Conservation (phyloP, 495 filamentous ascomycete species). For the Aspergillus heteromorphus region DNA sequence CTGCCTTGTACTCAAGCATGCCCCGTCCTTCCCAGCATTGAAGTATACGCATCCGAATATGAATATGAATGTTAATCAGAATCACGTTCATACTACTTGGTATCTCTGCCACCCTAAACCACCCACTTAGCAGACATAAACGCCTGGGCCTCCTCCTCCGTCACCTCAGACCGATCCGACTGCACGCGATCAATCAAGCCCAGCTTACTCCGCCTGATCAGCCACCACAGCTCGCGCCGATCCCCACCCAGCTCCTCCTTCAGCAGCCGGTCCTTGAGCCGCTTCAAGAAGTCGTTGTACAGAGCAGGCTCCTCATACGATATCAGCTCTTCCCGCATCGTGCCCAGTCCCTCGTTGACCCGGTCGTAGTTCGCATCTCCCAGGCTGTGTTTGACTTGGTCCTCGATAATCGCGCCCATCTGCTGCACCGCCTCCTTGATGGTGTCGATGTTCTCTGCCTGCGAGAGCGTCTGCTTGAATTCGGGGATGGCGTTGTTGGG, state of each 20-base stretch:
- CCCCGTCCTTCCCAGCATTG: background rate
- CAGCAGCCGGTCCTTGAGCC: slow-evolving; percentile 68
- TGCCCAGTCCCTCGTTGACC: slow-evolving; percentile 69
- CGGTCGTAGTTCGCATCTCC: slow-evolving; percentile 70
- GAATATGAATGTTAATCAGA: background rate
- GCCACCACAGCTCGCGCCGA: slow-evolving; percentile 77
- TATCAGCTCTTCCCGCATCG: slow-evolving; percentile 71
- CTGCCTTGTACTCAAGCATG: background rate
- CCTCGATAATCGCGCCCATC: slow-evolving; percentile 65
- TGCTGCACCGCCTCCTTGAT: slow-evolving; percentile 68
- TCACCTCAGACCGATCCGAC: slow-evolving; percentile 57
- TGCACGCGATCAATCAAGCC: slow-evolving; percentile 65
- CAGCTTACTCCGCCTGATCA: slow-evolving; percentile 58
- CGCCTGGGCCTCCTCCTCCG: slow-evolving; percentile 60
- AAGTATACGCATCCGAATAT: background rate
- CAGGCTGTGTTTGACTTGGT: slow-evolving; percentile 64
- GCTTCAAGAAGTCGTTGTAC: slow-evolving; percentile 70
- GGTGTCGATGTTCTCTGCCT: slow-evolving; percentile 53
- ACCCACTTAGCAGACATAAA: slow-evolving; percentile 31
- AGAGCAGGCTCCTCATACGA: slow-evolving; percentile 68
- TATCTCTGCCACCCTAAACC: background rate
- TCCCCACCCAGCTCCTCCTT: slow-evolving; percentile 73
- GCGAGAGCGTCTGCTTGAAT: slow-evolving; percentile 75
- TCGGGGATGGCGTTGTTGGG: slow-evolving; percentile 80
- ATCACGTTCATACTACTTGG: background rate